Base-by-base conservation (phyloP, 352 stramenopile species). In the Pythium monospermum region DNA sequence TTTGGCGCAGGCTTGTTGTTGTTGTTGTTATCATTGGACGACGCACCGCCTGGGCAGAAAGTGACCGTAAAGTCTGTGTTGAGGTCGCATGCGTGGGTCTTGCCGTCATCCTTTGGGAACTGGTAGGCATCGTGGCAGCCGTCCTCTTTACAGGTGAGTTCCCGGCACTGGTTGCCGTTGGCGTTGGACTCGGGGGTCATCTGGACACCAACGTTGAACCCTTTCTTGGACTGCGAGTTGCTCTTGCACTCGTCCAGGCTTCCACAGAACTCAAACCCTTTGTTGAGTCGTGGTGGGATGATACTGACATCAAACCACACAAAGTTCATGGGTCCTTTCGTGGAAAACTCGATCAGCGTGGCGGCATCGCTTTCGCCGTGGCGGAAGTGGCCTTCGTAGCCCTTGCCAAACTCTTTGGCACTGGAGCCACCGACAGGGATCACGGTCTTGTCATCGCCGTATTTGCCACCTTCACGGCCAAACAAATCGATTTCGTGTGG, bases 271-370 rank as follows among this genome's bases (percentile, higher is more conserved):
- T 84, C 73, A 45, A 64, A 62, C 21, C 62, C 76, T 13, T 69
- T 39, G 27, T 83, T 57, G 35, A 85, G 69, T 13, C 52, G 60
- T 18, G 80, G 59, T 32, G 80, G 80, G 45, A 89, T 88, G 58
- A 86, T 73, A 54, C 75, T 81, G 48, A 89, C 68, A 57, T 91
- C 75, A 41, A 63, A 86, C 73, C 75, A 91, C n/a, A 64, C 61
- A 32, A 85, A 40, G 45, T 70, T 48, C 41, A 80, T 59, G 44
- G 76, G 50, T 37, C 72, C 74, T 59, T 72, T 78, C 33, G 77
- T 88, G 31, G 77, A 71, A 35, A 88, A 73, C 66, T 86, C 77
- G 21, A 83, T 40, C 53, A 88, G 52, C 12, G 77, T 88, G 19
- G 77, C 77, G 7, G 77, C 63, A 40, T 79, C 73, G 59, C 68